These are phyloP conservation scores for Boletus rubropictus DNA, from an alignment of 768 basidiomycete genomes.

Conservation along the genomic window DNA sequence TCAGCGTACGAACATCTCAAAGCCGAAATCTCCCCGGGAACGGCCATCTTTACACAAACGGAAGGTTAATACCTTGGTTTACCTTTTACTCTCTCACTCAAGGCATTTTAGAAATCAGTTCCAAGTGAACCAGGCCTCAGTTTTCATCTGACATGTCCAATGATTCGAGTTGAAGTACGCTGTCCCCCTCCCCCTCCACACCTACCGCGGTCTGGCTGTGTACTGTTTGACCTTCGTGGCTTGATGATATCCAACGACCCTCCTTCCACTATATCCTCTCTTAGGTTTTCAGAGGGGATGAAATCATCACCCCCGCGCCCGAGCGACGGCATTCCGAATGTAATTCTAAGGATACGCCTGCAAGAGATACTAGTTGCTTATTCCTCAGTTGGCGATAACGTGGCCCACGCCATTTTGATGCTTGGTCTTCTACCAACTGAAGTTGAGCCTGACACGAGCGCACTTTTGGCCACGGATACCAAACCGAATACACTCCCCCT, in stretches of 20 bases:
- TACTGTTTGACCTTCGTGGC: constrained; percentile 59
- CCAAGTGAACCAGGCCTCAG: constrained; percentile 8
- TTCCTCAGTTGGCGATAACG: constrained; percentile 34
- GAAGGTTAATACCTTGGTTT: constrained; percentile 14
- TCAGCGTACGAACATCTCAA: constrained; percentile 14
- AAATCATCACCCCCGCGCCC: neutral
- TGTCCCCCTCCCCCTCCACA: constrained; percentile 51
- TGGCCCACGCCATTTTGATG: constrained; percentile 45
- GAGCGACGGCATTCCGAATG: constrained; percentile 4
- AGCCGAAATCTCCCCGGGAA: constrained; percentile 5
- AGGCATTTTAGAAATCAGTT: constrained; percentile 6
- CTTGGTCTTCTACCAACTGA: constrained; percentile 39
- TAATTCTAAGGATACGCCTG: constrained; percentile 38
- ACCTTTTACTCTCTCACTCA: constrained; percentile 3
- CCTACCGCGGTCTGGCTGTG: constrained; percentile 57
- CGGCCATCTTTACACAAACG: constrained; percentile 1
- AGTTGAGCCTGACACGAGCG: constrained; percentile 11
- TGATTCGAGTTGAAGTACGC: constrained; percentile 64
- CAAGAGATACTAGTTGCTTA: constrained; percentile 46
- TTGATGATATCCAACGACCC: constrained; percentile 36
- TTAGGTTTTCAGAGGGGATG: constrained; percentile 28
- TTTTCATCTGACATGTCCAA: constrained; percentile 40
- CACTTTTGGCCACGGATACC: constrained; percentile 25
- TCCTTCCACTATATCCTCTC: constrained; percentile 15
- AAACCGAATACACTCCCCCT: constrained; percentile 14